Conservation (phyloP, 2,329 filamentous ascomycete species). For the Celoporthe dispersa region DNA sequence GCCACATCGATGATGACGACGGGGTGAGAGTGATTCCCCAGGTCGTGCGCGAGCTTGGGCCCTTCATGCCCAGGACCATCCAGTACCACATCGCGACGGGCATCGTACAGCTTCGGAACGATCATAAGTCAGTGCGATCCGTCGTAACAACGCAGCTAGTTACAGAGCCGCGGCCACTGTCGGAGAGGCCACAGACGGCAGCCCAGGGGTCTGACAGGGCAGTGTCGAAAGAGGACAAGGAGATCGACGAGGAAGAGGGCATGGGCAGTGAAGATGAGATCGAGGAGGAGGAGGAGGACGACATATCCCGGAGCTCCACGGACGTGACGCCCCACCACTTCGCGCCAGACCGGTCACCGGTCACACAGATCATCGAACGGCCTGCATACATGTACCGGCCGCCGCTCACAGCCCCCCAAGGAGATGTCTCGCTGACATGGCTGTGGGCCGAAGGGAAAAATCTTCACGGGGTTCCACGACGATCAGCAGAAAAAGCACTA, state of each 20-base stretch:
- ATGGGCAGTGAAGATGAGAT: neutral
- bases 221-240: neutral
- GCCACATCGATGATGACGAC: conserved; percentile 26
- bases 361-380: conserved; percentile 27
- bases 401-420: conserved; percentile 1
- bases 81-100: conserved; percentile 45
- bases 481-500: neutral
- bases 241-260: neutral
- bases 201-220: neutral
- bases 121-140: conserved; percentile 20
- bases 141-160: neutral
- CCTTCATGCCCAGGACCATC: conserved; percentile 47
- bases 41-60: conserved; percentile 51
- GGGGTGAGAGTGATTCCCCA: conserved; percentile 43
- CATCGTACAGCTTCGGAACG: conserved; percentile 37
- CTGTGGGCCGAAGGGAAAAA: conserved; percentile 19
- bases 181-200: neutral
- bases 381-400: conserved; percentile 27
- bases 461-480: conserved; percentile 30
- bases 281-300: neutral
- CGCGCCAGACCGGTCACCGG: neutral
- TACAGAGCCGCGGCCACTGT: neutral
- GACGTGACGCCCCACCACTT: no score
- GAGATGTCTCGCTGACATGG: neutral
- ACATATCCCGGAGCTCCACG: neutral